Conservation (phyloP, 75 land plant species). For the Sequoia sempervirens region DNA sequence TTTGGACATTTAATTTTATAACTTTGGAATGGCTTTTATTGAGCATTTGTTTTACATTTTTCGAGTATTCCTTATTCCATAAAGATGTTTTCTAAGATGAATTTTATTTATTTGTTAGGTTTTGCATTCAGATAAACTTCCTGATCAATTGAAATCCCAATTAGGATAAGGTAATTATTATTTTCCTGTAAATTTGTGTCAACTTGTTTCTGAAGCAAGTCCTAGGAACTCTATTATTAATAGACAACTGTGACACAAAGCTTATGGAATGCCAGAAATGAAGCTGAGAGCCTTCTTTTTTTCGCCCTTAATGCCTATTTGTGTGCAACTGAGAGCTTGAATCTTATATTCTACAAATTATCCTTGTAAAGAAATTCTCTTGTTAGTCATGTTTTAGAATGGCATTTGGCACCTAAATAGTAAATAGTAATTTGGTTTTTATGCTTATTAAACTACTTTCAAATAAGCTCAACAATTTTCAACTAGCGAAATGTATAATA, state of each 20-base stretch:
- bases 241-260: not conserved
- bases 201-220: not conserved
- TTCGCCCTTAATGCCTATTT: not conserved
- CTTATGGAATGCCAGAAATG: not conserved
- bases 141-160: not conserved
- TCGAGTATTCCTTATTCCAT: not conserved
- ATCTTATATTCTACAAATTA: too few species aligned
- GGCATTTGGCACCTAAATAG: not conserved
- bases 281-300: not conserved
- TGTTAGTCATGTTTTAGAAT: not conserved
- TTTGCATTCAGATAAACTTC: not conserved
- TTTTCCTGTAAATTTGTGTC: not conserved
- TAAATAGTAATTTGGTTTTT: not conserved
- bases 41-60: not conserved
- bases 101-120: not conserved
- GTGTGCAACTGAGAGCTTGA: not conserved
- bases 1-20: not conserved
- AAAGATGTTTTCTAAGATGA: not conserved
- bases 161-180: not conserved
- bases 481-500: too few species aligned
- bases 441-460: too few species aligned
- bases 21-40: not conserved
- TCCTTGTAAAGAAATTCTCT: not conserved
- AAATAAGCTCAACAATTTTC: too few species aligned
- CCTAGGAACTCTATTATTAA: not conserved